Conservation (phyloP, 768 basidiomycete species). For the Sarcodon sp. region DNA sequence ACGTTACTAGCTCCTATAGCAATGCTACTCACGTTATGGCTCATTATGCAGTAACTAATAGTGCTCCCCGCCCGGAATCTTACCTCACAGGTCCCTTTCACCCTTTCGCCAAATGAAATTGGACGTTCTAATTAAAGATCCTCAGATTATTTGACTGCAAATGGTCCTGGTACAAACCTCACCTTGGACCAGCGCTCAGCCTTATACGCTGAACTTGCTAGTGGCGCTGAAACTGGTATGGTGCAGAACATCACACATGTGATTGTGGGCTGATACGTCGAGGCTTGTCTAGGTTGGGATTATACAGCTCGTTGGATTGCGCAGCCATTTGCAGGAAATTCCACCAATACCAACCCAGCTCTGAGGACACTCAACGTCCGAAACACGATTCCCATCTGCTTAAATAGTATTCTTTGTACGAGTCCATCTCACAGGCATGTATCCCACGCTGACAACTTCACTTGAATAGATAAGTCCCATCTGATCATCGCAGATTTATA, state of each 20-base stretch:
- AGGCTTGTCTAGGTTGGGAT: conserved; percentile 18
- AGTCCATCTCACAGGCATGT: conserved; percentile 7
- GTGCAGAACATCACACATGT: background rate
- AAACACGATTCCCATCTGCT: conserved; percentile 56
- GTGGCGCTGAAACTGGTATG: conserved; percentile 69
- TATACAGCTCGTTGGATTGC: conserved; percentile 27
- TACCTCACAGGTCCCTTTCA: conserved; percentile 32
- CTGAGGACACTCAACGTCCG: conserved; percentile 62
- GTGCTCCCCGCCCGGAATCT: conserved; percentile 82
- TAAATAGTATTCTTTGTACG: conserved; percentile 82
- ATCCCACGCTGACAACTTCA: background rate
- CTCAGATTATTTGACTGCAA: conserved; percentile 68
- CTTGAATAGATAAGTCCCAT: conserved; percentile 44
- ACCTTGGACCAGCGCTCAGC: conserved; percentile 45
- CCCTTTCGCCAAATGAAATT: background rate
- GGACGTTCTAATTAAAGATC: conserved; percentile 1
- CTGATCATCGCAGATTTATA: conserved; percentile 51
- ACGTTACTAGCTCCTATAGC: conserved; percentile 59
- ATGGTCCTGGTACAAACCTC: conserved; percentile 44
- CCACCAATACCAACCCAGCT: conserved; percentile 33
- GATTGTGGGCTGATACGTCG: background rate
- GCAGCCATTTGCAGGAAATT: conserved; percentile 24
- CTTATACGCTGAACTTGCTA: conserved; percentile 81
- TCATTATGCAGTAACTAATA: conserved; percentile 70
- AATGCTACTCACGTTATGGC: conserved; percentile 52